Conservation (phyloP, 352 stramenopile genomes). For the Pythium scleroteichum region DNA sequence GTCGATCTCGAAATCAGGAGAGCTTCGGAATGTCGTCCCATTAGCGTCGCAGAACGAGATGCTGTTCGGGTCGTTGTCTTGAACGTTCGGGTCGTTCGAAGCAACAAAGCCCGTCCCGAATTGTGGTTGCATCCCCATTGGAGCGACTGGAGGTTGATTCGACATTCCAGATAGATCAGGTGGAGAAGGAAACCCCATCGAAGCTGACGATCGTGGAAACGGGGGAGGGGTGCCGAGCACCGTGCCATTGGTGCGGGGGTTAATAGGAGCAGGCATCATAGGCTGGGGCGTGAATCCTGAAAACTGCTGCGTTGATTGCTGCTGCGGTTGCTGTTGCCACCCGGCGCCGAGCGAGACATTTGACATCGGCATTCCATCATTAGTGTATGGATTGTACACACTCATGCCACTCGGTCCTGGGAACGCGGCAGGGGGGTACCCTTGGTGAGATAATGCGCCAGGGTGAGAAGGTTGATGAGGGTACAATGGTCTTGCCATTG, state of each 20-base stretch:
- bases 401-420: background rate
- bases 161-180: conserved; percentile 15
- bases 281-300: conserved; percentile 5
- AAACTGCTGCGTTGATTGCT: conserved; percentile 8
- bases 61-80: conserved; percentile 37
- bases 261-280: conserved; percentile 14
- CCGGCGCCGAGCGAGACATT: background rate
- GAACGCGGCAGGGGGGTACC: background rate
- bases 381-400: conserved; percentile 10
- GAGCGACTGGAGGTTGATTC: background rate
- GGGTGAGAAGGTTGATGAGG: conserved; percentile 9
- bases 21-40: conserved; percentile 58
- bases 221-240: conserved; percentile 11
- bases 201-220: conserved; percentile 22
- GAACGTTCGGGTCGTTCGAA: conserved; percentile 54
- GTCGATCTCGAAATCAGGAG: conserved; percentile 50
- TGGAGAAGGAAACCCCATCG: conserved; percentile 32
- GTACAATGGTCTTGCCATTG: conserved; percentile 20
- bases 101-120: conserved; percentile 47
- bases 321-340: conserved; percentile 9
- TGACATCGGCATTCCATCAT: background rate
- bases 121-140: conserved; percentile 1
- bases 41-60: conserved; percentile 73
- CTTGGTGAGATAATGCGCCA: background rate
- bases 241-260: conserved; percentile 5